Base-by-base conservation (phyloP, 306 rosid species). In the Cyamopsis tetragonoloba region DNA sequence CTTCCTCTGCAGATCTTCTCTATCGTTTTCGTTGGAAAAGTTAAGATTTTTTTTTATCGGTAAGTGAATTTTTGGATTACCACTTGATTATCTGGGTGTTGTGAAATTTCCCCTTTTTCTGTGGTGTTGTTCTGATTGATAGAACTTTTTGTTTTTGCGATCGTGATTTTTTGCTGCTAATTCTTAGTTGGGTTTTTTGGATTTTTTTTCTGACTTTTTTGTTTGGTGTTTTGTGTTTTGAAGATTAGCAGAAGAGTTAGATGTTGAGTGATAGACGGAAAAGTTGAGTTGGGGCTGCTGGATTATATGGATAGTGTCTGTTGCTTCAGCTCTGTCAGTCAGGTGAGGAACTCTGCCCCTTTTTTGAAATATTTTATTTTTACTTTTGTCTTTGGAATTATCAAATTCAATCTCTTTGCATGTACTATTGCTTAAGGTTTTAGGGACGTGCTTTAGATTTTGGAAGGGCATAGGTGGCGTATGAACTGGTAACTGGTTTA, bases 221-320 rank as follows among this genome's bases (percentile, higher is more conserved):
- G 4, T 4, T 51, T 18, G 71, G 38, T 17, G 59, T 34, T 82
- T 31, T 48, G 46, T 55, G 20, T 44, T 10, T 56, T 22, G 69
- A 31, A 63, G 80, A 18, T 65, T 60, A 54, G 66, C 48, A 43
- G 62, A 72, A 41, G 76, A 75, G 68, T 79, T 83, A 70, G 86
- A 91, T 91, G 93, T 79, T 84, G 81, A 73, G 51, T 77, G 75
- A 76, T 22, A 62, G 72, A 64, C 65, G 71, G 65, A 80, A 78
- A 59, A 67, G 60, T 60, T 81, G 85, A 86, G 80, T 77, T 68
- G 76, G 85, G 64, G 70, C 53, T 77, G 70, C 53, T 77, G 77
- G 71, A 80, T 78, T 84, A 59, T 27, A 88, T 91, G 97, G 96
- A 81, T 79, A 82, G 66, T 77, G 38, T 91, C 26, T 86, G 97